Percentiles rank a stretch among this genome's conserved stretches.
phyloP scores from a whole-genome alignment of 345 rosid genomes.

The Murraya paniculata region DNA sequence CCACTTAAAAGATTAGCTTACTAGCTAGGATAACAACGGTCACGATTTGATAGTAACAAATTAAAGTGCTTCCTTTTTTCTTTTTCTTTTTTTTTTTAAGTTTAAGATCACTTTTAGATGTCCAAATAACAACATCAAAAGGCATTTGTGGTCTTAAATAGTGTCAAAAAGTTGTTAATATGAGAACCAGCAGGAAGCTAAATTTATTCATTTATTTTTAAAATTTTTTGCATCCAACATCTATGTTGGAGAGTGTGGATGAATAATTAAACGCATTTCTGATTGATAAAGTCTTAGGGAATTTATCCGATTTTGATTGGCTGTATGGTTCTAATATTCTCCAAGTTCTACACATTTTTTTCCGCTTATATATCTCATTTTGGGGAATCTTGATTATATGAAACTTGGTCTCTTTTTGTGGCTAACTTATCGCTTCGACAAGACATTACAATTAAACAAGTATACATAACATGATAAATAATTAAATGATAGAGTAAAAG shows the following conservation, averaged over 20 bases:
- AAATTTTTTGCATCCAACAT: not conserved
- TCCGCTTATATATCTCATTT: not conserved
- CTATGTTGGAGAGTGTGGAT: not conserved
- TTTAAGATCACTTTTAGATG: not conserved
- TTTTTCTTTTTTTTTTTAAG: not conserved
- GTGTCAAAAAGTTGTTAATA: not conserved
- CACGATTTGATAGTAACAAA: no score
- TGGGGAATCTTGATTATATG: conserved; percentile 4
- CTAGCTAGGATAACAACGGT: no score
- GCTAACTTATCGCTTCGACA: not conserved
- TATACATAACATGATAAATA: no score
- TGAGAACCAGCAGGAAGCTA: no score
- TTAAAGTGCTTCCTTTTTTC: no score
- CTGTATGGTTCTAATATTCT: not conserved
- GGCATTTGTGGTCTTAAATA: not conserved
- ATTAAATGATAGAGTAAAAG: no score
- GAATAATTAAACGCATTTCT: not conserved
- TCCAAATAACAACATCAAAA: not conserved
- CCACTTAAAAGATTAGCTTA: no score
- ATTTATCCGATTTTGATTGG: conserved; percentile 14
- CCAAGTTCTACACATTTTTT: not conserved
- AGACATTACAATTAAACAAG: not conserved
- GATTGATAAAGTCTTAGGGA: not conserved
- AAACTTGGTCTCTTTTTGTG: not conserved
- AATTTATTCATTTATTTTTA: not conserved